Conservation (phyloP, 495 filamentous ascomycete genomes). For the Penicillium verhagenii region DNA sequence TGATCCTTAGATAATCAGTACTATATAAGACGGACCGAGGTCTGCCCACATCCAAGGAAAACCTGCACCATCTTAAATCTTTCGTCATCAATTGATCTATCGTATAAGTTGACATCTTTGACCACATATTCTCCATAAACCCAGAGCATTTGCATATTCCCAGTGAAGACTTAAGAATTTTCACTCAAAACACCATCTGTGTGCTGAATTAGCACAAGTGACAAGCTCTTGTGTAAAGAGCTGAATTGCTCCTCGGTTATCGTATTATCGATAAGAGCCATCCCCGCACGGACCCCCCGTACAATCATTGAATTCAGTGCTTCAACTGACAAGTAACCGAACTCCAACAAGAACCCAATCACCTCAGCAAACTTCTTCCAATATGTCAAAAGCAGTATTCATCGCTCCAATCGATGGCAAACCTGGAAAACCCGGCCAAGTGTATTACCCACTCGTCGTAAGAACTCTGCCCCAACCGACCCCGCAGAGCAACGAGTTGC, state of each 20-base stretch:
- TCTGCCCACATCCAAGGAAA: too few species aligned
- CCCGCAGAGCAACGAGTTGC: slow-evolving; percentile 62
- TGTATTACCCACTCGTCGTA: slow-evolving; percentile 69
- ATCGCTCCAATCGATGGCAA: slow-evolving; percentile 53
- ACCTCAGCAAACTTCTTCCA: slow-evolving; percentile 8
- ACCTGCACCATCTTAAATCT: too few species aligned
- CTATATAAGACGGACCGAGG: too few species aligned
- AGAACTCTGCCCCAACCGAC: slow-evolving; percentile 56
- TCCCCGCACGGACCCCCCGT: slow-evolving; percentile 16
- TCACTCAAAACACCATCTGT: too few species aligned
- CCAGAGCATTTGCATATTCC: too few species aligned
- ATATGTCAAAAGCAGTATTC: slow-evolving; percentile 56
- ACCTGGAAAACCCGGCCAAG: slow-evolving; percentile 78
- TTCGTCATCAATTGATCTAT: too few species aligned
- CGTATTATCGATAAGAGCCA: slow-evolving; percentile 16
- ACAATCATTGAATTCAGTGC: too few species aligned
- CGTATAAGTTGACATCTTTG: too few species aligned
- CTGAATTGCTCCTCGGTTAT: slow-evolving; percentile 12
- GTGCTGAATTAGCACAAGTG: too few species aligned
- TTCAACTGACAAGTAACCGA: background rate
- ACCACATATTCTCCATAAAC: too few species aligned
- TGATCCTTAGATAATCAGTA: background rate
- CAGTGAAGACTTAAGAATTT: too few species aligned
- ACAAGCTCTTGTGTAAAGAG: too few species aligned
- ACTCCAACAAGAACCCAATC: background rate